Evolutionary conservation across 306 rosid species (phyloP).

Genomic region (Dryas octopetala): DNA sequence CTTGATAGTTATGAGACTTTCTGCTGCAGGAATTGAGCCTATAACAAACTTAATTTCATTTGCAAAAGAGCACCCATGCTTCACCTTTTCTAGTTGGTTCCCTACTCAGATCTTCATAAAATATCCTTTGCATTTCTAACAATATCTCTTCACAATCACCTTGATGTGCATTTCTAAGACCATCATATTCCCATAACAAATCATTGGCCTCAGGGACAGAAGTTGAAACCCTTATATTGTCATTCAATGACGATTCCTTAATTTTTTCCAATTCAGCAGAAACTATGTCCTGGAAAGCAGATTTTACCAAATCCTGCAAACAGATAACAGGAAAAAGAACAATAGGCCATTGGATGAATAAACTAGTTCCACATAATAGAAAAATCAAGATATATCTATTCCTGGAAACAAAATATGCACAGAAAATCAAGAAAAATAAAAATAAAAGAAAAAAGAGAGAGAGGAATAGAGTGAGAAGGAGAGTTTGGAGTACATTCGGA

Average conservation of each 20-base stretch:
- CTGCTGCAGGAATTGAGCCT: neutral
- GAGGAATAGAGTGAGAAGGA: neutral
- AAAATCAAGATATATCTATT: neutral
- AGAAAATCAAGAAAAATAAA: neutral
- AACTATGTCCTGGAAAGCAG: constrained; percentile 59
- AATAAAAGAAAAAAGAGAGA: neutral
- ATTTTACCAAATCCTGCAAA: constrained; percentile 48
- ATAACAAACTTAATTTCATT: neutral
- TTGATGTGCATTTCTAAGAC: constrained; percentile 41
- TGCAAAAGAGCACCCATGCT: neutral
- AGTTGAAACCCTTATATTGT: constrained; percentile 6
- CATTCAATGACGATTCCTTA: constrained; percentile 36
- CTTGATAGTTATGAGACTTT: neutral
- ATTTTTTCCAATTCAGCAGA: constrained; percentile 68
- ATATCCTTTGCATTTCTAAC: constrained; percentile 77
- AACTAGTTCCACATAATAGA: neutral
- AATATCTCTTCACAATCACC: constrained; percentile 72
- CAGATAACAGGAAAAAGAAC: neutral
- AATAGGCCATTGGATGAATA: neutral
- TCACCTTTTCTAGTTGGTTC: constrained; percentile 51
- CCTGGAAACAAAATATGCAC: neutral
- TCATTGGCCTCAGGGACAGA: constrained; percentile 37
- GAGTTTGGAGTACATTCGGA: constrained; percentile 34
- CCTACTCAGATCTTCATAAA: constrained; percentile 59
- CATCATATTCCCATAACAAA: constrained; percentile 67